A percentile compares a stretch with the other conserved stretches of the same genome.
Evolutionary conservation across 306 rosid species (phyloP).

Genomic region (Prunus campanulata): DNA sequence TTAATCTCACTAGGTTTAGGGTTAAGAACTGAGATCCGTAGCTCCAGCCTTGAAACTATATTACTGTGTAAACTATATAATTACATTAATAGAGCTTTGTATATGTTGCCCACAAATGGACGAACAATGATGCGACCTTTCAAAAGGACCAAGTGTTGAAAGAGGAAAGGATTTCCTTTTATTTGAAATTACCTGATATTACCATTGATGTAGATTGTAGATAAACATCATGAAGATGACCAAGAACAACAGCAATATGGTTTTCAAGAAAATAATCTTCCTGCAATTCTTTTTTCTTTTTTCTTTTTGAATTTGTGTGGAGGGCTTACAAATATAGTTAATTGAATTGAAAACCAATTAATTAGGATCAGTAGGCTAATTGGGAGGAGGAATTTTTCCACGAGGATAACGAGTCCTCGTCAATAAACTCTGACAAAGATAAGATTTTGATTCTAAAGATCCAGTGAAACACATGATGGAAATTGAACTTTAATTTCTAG

Average conservation of each 20-base stretch:
- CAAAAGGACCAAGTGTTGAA: slow-evolving; percentile 4
- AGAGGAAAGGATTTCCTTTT: neutral
- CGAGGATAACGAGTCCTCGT: neutral
- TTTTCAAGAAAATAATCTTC: neutral
- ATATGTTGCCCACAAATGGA: neutral
- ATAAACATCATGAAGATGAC: neutral
- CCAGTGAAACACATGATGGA: neutral
- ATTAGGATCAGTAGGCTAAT: neutral
- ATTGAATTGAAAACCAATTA: too few species aligned
- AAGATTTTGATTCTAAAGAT: slow-evolving; percentile 1
- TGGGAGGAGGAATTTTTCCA: neutral
- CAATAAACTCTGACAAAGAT: neutral
- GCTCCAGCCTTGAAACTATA: neutral
- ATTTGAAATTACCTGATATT: neutral
- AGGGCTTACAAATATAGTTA: neutral
- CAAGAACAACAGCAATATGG: neutral
- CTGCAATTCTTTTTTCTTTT: too few species aligned
- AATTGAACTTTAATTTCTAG: neutral
- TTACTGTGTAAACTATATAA: too few species aligned
- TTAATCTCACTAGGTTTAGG: too few species aligned
- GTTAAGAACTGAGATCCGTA: too few species aligned
- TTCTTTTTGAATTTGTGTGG: neutral
- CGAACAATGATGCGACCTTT: slow-evolving; percentile 8
- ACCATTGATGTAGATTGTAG: slow-evolving; percentile 9
- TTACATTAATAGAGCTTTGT: neutral